These are phyloP conservation scores for Fusarium sterilihyphosum DNA, from an alignment of 2,329 filamentous ascomycete genomes.

Conservation along the genomic window DNA sequence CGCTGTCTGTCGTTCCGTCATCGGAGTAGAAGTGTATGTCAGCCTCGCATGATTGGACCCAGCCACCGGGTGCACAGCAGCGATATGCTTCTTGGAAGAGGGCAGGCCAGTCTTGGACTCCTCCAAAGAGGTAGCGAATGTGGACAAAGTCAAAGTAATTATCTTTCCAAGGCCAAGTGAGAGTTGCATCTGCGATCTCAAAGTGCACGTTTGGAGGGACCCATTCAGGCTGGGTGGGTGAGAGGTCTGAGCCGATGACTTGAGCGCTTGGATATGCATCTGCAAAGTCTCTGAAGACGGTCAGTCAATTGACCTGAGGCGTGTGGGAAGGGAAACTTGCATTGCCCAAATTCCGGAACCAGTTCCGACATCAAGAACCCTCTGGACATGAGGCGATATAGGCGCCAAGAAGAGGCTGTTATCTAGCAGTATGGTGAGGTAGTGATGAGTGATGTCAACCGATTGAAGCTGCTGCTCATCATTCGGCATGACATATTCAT, in stretches of 20 bases:
- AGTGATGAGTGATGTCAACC: constrained; percentile 40
- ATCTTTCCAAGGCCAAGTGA: constrained; percentile 34
- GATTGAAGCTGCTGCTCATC: constrained; percentile 39
- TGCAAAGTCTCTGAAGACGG: constrained; percentile 29
- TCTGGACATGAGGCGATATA: constrained; percentile 28
- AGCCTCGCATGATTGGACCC: constrained; percentile 35
- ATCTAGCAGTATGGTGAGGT: constrained; percentile 36
- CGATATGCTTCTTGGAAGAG: constrained; percentile 34
- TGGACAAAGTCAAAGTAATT: constrained; percentile 36
- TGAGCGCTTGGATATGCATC: constrained; percentile 27
- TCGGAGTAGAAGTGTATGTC: constrained; percentile 33
- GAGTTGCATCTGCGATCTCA: constrained; percentile 33
- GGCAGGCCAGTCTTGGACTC: constrained; percentile 27
- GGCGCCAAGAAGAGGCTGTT: constrained; percentile 36
- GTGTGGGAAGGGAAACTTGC: neutral
- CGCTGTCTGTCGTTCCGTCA: constrained; percentile 27
- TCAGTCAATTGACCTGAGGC: neutral
- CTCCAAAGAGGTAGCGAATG: constrained; percentile 37
- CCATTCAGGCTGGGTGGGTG: constrained; percentile 36
- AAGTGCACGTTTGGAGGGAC: constrained; percentile 37
- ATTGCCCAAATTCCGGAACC: constrained; percentile 38
- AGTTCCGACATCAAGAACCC: constrained; percentile 40
- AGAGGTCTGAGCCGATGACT: constrained; percentile 37
- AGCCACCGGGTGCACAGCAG: constrained; percentile 32
- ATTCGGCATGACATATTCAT: constrained; percentile 38